Base-by-base conservation (phyloP, 768 basidiomycete genomes). In the Podaxis sp. region DNA sequence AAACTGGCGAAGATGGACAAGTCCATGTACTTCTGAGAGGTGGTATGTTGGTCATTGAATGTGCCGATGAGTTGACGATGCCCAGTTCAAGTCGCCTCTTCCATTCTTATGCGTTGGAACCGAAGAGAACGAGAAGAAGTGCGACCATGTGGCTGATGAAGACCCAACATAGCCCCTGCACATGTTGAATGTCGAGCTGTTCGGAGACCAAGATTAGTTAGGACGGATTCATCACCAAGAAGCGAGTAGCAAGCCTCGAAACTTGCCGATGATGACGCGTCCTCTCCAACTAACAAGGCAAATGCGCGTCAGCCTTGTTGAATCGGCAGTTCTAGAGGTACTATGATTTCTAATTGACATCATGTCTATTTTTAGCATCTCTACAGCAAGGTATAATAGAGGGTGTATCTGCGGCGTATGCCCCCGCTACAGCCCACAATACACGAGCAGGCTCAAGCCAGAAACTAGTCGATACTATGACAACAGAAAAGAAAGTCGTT, bases 401-500 rank as follows among this genome's bases (percentile, higher is more conserved):
- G 8, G 33, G 33, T 10, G 30, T 10, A n/a, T n/a, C n/a, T n/a
- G n/a, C n/a, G 8, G 30, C 10, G 33, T 33, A 33, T 33, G 33
- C 8, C 33, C 8, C 28, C 7, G 28, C 28, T 30, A 5, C 33
- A 33, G 33, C 33, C 8, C 33, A 33, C 1, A 10, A 33, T 33
- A 33, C 33, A 33, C 33, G 33, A 33, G 33, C 2, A 33, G 33
- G 33, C 33, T 33, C 33, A 10, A 2, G 4, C 28, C 26, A 26
- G 13, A 13, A 33, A 30, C 28, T 15, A 53, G 26, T 53, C 26
- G 11, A 50, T 26, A 44, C 10, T 13, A 60, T 60, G 59, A 12
- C 59, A 24, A 26, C 37, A 24, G 17, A 28, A 38, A 60, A 60
- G 51, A 77, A 72, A 74, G 67, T 77, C 59, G 73, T 79, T 58